phyloP scores from a whole-genome alignment of 805 yeast species.

The Yamadazyma sp. region DNA sequence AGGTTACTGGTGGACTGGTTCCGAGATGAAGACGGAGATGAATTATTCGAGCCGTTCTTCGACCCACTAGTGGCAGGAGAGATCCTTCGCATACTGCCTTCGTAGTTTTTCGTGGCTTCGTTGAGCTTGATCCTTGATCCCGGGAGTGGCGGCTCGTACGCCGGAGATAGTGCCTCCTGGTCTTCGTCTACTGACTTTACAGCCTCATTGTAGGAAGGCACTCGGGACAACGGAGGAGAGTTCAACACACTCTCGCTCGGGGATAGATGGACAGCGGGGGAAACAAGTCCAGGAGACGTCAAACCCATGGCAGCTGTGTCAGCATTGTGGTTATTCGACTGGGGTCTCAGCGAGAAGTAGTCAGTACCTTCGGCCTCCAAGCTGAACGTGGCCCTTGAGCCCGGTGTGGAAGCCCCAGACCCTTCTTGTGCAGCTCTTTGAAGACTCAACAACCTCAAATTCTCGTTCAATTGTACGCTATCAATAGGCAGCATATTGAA shows the following conservation, averaged over 20 bases:
- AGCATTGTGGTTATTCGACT: conserved; percentile 1
- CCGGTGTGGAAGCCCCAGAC: conserved; percentile 14
- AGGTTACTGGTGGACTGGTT: conserved; percentile 36
- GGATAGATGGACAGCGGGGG: conserved; percentile 62
- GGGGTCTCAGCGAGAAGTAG: conserved; percentile 27
- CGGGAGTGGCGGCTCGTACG: conserved; percentile 55
- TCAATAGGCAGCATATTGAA: conserved; percentile 38
- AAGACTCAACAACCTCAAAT: conserved; percentile 49
- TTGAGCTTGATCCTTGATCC: conserved; percentile 38
- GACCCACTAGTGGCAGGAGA: conserved; percentile 23
- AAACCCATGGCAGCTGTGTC: conserved; percentile 6
- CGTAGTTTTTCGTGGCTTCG: conserved; percentile 31
- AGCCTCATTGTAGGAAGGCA: conserved; percentile 86
- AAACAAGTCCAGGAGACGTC: conserved; percentile 39
- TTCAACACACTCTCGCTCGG: conserved; percentile 41
- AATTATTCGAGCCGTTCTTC: conserved; percentile 20
- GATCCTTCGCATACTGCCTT: conserved; percentile 18
- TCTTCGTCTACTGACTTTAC: conserved; percentile 47
- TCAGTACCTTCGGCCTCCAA: conserved; percentile 38
- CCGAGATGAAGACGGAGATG: conserved; percentile 44
- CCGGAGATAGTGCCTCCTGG: conserved; percentile 54
- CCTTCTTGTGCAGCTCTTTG: conserved; percentile 46
- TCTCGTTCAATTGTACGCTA: conserved; percentile 47
- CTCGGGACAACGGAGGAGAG: conserved; percentile 50
- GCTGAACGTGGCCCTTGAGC: conserved; percentile 35